Evolutionary conservation across 176 grass and related monocot genomes (phyloP).

Genomic region (Aegilops bicornis): DNA sequence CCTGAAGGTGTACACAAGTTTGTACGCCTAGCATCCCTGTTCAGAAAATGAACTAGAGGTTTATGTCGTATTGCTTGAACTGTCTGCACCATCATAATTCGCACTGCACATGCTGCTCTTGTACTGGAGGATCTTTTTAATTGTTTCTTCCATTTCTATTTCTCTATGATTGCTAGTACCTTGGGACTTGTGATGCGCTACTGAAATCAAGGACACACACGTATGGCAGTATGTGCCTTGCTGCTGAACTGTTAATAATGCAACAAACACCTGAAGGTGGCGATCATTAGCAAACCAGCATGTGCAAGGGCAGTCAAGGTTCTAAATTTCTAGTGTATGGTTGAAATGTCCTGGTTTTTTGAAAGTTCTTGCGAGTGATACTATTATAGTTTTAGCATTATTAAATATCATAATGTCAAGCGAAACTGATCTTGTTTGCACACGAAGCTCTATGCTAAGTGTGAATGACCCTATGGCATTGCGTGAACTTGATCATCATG

Average conservation of each 20-base stretch:
- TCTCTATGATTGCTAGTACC: conserved; percentile 47
- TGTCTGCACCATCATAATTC: conserved; percentile 34
- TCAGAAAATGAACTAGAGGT: conserved; percentile 15
- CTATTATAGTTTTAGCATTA: not conserved
- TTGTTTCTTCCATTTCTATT: conserved; percentile 17
- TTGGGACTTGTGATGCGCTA: conserved; percentile 33
- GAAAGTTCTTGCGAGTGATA: not conserved
- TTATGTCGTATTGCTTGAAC: conserved; percentile 21
- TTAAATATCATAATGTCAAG: not conserved
- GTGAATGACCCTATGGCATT: not conserved
- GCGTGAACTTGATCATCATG: conserved; percentile 6
- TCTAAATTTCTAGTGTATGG: conserved; percentile 16
- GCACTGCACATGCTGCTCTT: conserved; percentile 26
- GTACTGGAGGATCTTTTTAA: conserved; percentile 26
- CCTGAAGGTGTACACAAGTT: not conserved
- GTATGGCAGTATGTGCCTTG: not conserved
- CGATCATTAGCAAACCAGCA: conserved; percentile 18
- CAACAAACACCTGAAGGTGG: conserved; percentile 36
- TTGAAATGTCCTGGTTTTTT: not conserved
- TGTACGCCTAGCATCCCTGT: not conserved
- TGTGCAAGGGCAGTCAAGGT: conserved; percentile 28
- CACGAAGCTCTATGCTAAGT: not conserved
- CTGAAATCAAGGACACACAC: conserved; percentile 23
- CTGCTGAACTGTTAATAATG: conserved; percentile 31
- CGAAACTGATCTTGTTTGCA: not conserved